Evolutionary conservation across 2,329 filamentous ascomycete species (phyloP).

Genomic region (Pyrenochaeta sp.): DNA sequence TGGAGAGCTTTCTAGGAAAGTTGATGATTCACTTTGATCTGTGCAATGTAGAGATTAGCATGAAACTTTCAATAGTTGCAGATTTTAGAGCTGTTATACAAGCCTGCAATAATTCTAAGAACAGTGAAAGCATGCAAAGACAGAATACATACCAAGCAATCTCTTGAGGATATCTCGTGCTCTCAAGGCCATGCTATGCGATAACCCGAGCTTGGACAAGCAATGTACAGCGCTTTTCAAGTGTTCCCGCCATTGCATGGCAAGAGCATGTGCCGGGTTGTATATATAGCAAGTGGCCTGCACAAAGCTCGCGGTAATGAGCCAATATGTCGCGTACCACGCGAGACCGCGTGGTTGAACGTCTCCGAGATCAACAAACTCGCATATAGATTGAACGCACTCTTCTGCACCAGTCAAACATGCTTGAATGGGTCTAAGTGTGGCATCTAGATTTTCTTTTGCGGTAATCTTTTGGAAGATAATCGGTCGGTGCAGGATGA

Average conservation of each 20-base stretch:
- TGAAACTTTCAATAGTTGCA: no score
- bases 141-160: slow-evolving; percentile 1
- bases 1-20: neutral
- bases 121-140: neutral
- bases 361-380: neutral
- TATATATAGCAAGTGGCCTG: slow-evolving; percentile 5
- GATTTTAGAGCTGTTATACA: no score
- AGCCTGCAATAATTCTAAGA: no score
- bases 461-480: slow-evolving; percentile 3
- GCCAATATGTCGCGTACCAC: slow-evolving; percentile 3
- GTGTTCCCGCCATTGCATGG: neutral
- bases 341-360: slow-evolving; percentile 1
- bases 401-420: slow-evolving; percentile 3
- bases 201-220: neutral
- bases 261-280: neutral
- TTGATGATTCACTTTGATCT: slow-evolving; percentile 1
- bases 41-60: neutral
- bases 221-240: neutral
- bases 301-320: slow-evolving; percentile 3
- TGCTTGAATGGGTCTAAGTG: neutral
- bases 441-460: neutral
- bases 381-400: slow-evolving; percentile 3
- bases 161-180: neutral
- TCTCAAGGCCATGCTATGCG: slow-evolving; percentile 2
- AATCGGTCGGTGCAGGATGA: slow-evolving; percentile 1